phyloP scores from a whole-genome alignment of 495 filamentous ascomycete genomes.

The Massariosphaeria phaeospora region DNA sequence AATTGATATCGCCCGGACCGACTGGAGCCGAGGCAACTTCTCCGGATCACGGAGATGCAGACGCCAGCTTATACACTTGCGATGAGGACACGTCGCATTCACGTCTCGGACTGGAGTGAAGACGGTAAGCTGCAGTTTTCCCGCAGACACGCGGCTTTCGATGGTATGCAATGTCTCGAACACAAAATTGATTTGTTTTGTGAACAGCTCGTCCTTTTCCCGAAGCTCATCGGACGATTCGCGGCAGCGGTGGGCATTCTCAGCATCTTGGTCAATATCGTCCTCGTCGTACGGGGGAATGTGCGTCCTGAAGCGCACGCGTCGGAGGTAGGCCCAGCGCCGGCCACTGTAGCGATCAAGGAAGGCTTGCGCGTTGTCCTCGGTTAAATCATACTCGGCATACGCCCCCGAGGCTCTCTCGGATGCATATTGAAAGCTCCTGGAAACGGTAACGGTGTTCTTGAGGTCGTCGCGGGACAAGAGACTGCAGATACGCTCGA shows the following conservation, averaged over 20 bases:
- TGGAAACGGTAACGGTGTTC: not conserved
- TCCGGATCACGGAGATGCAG: not conserved
- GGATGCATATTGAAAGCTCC: not conserved
- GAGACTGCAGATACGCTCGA: constrained; percentile 1
- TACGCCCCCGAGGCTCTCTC: not conserved
- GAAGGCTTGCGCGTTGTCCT: not conserved
- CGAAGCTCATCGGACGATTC: not conserved
- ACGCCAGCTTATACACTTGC: not conserved
- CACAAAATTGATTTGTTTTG: not conserved
- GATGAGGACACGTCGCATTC: not conserved
- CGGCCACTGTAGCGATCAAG: not conserved
- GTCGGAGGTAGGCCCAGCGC: not conserved
- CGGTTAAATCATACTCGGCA: not conserved
- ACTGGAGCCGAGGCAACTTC: not conserved
- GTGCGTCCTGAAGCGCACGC: not conserved
- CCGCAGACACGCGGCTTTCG: not conserved
- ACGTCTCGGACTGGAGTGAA: not conserved
- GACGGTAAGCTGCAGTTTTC: not conserved
- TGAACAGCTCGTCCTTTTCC: constrained; percentile 6
- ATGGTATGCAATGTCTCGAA: constrained; percentile 1
- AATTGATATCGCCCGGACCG: not conserved
- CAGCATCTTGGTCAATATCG: not conserved
- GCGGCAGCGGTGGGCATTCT: not conserved
- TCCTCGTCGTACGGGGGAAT: not conserved
- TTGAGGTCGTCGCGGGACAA: not conserved